A percentile compares a stretch with the other conserved stretches of the same genome.
phyloP scores from a whole-genome alignment of 805 yeast species.

The Schwanniomyces vanrijiae region DNA sequence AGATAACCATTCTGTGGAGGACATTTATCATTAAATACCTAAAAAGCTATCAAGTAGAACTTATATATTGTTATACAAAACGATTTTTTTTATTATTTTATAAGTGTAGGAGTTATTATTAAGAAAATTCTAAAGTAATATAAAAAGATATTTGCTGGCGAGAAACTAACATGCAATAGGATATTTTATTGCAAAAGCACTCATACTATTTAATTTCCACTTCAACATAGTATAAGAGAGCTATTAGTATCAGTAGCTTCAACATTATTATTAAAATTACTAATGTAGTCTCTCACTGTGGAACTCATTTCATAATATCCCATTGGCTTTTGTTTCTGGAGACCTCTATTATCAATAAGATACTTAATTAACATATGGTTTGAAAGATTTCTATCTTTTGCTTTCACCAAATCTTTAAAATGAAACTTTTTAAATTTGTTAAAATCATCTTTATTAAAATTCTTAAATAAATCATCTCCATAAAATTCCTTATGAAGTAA shows the following conservation, averaged over 20 bases:
- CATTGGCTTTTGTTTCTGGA: not conserved
- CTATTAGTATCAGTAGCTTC: constrained; percentile 7
- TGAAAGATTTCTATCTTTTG: constrained; percentile 6
- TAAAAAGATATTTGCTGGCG: no score
- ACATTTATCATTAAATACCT: no score
- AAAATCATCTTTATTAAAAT: constrained; percentile 21
- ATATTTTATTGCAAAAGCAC: no score
- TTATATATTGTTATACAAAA: no score
- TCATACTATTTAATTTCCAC: not conserved
- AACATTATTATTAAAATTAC: constrained; percentile 2
- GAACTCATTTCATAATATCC: not conserved
- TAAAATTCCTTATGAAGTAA: constrained; percentile 17
- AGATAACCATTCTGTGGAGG: not conserved
- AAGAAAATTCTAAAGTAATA: no score
- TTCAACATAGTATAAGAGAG: constrained; percentile 17
- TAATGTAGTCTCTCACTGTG: constrained; percentile 3
- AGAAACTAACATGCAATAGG: no score
- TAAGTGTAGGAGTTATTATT: not conserved
- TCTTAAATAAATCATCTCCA: constrained; percentile 30
- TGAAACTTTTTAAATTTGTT: constrained; percentile 25
- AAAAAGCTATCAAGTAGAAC: no score
- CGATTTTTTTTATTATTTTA: no score
- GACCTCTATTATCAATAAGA: constrained; percentile 3
- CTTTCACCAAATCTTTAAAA: constrained; percentile 1
- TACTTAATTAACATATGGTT: constrained; percentile 13